Evolutionary conservation across 2,329 filamentous ascomycete species (phyloP).

Genomic region (Thielaviopsis punctulata): DNA sequence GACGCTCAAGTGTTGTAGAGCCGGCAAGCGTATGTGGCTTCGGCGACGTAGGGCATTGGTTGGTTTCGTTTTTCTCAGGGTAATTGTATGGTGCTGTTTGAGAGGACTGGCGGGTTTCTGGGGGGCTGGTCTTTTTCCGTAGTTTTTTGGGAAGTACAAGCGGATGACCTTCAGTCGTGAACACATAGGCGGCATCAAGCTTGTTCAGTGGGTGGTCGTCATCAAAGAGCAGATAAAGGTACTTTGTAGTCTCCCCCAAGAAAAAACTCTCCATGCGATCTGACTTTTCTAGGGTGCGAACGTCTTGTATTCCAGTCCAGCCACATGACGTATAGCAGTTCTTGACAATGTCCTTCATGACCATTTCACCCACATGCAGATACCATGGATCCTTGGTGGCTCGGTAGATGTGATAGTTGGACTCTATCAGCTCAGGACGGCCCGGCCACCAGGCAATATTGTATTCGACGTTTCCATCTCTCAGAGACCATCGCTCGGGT

Average conservation of each 20-base stretch:
- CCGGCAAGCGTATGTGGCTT: constrained; percentile 46
- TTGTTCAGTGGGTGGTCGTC: constrained; percentile 72
- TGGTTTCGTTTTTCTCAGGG: constrained; percentile 30
- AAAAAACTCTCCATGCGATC: constrained; percentile 99
- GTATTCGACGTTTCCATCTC: constrained; percentile 66
- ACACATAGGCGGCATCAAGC: constrained; percentile 74
- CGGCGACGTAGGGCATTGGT: constrained; percentile 50
- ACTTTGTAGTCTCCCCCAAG: constrained; percentile 88
- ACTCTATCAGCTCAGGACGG: constrained; percentile 91
- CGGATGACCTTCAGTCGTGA: constrained; percentile 91
- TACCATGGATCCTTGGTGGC: constrained; percentile 95
- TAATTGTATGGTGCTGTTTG: constrained; percentile 18
- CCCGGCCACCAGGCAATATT: constrained; percentile 91
- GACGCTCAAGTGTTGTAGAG: constrained; percentile 62
- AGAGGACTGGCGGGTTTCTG: background rate
- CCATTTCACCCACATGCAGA: constrained; percentile 90
- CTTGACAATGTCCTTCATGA: constrained; percentile 68
- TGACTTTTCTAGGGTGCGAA: constrained; percentile 64
- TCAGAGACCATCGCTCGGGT: constrained; percentile 84
- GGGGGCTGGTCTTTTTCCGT: background rate
- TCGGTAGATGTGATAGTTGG: constrained; percentile 87
- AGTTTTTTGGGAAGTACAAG: constrained; percentile 51
- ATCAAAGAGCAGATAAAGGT: constrained; percentile 83
- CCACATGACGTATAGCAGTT: constrained; percentile 84
- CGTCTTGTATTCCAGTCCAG: constrained; percentile 79